Conservation (phyloP, 1,284 basidiomycete species). For the Cutaneotrichosporon spelunceum region DNA sequence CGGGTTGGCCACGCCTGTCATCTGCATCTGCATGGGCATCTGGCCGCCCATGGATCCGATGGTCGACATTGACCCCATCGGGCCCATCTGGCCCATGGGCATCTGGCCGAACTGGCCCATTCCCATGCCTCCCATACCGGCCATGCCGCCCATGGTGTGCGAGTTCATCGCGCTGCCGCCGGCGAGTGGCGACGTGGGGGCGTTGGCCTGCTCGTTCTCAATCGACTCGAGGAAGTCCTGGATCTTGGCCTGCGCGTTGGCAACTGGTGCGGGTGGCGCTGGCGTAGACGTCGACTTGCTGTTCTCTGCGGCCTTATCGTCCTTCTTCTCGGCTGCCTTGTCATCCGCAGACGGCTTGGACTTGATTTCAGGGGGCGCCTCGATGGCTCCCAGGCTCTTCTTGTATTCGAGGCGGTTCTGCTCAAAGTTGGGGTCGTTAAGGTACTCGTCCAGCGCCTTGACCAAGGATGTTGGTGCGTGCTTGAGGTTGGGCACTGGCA, state of each 20-base stretch:
- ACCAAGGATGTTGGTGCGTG: conserved; percentile 94
- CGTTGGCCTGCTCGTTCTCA: conserved; percentile 64
- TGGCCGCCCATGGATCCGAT: conserved; percentile 8
- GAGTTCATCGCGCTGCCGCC: background rate
- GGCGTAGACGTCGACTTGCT: conserved; percentile 21
- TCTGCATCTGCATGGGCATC: conserved; percentile 29
- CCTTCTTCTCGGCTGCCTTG: conserved; percentile 15
- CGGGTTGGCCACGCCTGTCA: conserved; percentile 59
- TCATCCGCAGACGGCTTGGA: conserved; percentile 10
- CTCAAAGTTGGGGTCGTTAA: conserved; percentile 94
- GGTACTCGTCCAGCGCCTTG: conserved; percentile 89
- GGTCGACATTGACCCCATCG: conserved; percentile 2
- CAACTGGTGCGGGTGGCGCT: conserved; percentile 30
- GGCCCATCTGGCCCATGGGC: conserved; percentile 4
- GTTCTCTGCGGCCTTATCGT: conserved; percentile 14
- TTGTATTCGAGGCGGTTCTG: conserved; percentile 90
- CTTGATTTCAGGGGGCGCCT: conserved; percentile 49
- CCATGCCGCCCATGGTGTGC: conserved; percentile 11
- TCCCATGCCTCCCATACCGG: conserved; percentile 14
- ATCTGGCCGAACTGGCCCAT: conserved; percentile 19
- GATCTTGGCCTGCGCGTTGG: conserved; percentile 52
- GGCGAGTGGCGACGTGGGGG: background rate
- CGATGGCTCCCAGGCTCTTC: conserved; percentile 72
- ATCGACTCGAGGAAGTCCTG: conserved; percentile 91
- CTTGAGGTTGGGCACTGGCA: conserved; percentile 89